Percentiles rank a stretch among this genome's conserved stretches.
Conservation (phyloP, 2,329 filamentous ascomycete species). For the Pyrenochaeta sp. region DNA sequence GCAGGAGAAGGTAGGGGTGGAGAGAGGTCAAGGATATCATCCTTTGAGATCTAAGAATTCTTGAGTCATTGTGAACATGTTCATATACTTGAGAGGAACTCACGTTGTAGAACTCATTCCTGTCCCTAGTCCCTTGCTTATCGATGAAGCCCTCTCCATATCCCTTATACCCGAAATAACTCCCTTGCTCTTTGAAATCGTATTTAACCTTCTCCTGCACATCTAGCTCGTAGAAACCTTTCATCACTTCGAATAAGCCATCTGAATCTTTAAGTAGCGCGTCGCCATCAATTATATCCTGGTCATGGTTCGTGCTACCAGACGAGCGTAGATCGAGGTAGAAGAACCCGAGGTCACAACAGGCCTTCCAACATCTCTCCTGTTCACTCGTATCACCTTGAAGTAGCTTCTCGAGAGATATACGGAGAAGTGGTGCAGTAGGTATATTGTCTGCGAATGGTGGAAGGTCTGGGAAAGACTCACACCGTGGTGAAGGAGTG, state of each 20-base stretch:
- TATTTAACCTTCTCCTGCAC: conserved; percentile 64
- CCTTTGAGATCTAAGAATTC: conserved; percentile 56
- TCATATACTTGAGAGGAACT: conserved; percentile 8
- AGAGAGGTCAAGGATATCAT: conserved; percentile 57
- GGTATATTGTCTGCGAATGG: conserved; percentile 53
- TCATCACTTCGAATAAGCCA: conserved; percentile 56
- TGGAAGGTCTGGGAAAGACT: conserved; percentile 45
- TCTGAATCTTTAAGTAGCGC: conserved; percentile 55
- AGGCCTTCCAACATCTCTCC: conserved; percentile 52
- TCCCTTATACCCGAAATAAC: conserved; percentile 62
- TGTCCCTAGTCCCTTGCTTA: conserved; percentile 57
- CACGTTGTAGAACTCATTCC: conserved; percentile 66
- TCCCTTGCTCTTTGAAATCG: conserved; percentile 60
- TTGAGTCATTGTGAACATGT: not conserved
- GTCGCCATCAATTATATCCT: conserved; percentile 41
- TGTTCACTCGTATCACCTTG: conserved; percentile 43
- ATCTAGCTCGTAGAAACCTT: conserved; percentile 58
- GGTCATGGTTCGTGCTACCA: not conserved
- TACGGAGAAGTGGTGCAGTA: conserved; percentile 52
- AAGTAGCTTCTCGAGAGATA: conserved; percentile 53
- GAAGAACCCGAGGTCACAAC: conserved; percentile 64
- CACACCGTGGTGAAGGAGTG: conserved; percentile 15
- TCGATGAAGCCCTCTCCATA: conserved; percentile 59
- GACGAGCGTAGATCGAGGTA: conserved; percentile 59
- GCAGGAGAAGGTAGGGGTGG: conserved; percentile 54